Base-by-base conservation (phyloP, 345 rosid genomes). In the Citrus cavaleriei region DNA sequence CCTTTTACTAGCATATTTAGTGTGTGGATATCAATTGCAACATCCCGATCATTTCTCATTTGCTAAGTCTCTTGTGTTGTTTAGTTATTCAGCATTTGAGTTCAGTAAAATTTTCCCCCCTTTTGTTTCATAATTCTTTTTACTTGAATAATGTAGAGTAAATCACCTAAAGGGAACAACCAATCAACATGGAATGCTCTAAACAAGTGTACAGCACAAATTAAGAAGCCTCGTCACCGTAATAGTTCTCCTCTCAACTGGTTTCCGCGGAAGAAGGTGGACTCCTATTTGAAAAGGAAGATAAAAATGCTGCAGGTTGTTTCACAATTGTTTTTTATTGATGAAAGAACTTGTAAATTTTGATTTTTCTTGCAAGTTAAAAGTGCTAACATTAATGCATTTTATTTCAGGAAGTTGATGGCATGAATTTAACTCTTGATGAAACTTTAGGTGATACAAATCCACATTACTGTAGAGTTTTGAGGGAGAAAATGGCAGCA, bases 401-500 rank as follows among this genome's bases (percentile, higher is more conserved):
- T n/a, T 67, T 79, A 70, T 38, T 73, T 74, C 93, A 94, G 98
- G 99, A 93, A 89, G 84, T 85, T 73, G 94, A 88, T 81, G 99
- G 98, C 78, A 89, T 93, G 98, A 94, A 89, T 60, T 88, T 82
- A 84, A 94, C 95, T 78, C 97, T 96, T 28, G 98, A 94, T 80
- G 97, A 96, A 86, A 90, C 99, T 55, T 88, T 94, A 54, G 94
- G 90, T 24, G 92, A 91, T 61, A 88, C 99, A 40, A 96, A 88
- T 91, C 99, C 95, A 68, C 99, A 93, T 81, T 92, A 94, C 82
- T 96, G 89, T 22, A 91, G 87, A 84, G 97, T 96, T 40, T 73
- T 93, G 60, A 87, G 97, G 84, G 98, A 96, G 77, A 91, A 96
- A 87, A 96, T 96, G 79, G 98, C 95, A 64, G 97, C 93, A 38